Base-by-base conservation (phyloP, 768 basidiomycete species). In the Coprinopsis sp. region DNA sequence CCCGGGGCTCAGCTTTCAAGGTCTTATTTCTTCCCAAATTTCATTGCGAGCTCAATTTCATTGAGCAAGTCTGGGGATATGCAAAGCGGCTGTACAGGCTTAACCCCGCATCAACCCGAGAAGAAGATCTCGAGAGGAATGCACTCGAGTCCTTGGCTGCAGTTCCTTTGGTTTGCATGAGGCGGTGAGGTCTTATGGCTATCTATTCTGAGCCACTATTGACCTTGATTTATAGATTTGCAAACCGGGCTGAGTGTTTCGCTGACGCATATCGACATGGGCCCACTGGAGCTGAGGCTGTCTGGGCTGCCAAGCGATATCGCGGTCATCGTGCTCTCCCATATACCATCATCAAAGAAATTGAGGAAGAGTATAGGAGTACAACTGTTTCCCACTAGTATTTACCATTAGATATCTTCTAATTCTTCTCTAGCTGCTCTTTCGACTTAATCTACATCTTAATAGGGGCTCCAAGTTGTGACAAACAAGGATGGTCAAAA, bases 1-100 rank as follows among this genome's bases (percentile, higher is more conserved):
- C 31, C 1, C 19, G 50, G n/a, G n/a, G n/a, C n/a, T n/a, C 1
- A 65, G 67, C 1, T 48, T 63, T 41, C 1, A 45, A 8, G 43
- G 58, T 27, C 19, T 67, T 2, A n/a, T 68, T 67, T 46, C 52
- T 66, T 1, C 69, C 61, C 1, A 70, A 70, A 38, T 57, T 50
- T 37, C 52, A 55, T 43, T 57, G 51, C 37, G 51, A 60, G 37
- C 39, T 60, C 1, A 60, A 60, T 34, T 44, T 34, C 7, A 58
- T 61, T 36, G 56, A 58, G 38, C 51, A 53, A 24, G 49, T 45
- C 23, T 56, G 54, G 57, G 55, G 55, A 0, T 51, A 51, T 50
- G 56, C 50, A 8, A 58, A 58, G 40, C 22, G 37, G 6, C 18
- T 38, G 2, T 57, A 57, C 25, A 25, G 31, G 3, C 6, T 52